A percentile compares a stretch with the other conserved stretches of the same genome.
phyloP scores from a whole-genome alignment of 768 basidiomycete genomes.

The Boletales sp. region DNA sequence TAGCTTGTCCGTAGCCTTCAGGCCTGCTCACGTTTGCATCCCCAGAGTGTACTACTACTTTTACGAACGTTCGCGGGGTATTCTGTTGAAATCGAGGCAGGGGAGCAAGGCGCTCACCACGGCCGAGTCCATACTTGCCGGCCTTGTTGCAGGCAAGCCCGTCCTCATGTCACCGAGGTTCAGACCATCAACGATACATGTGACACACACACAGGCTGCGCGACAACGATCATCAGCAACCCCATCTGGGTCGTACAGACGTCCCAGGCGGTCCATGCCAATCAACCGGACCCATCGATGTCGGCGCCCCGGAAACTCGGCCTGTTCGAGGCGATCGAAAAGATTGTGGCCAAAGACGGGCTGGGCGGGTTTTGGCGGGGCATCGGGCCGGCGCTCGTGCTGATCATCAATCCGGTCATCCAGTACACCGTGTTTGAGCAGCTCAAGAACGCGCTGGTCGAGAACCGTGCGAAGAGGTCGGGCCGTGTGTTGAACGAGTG shows the following conservation, averaged over 20 bases:
- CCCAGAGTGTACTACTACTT: constrained; percentile 89
- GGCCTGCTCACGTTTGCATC: background rate
- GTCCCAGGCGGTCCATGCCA: constrained; percentile 64
- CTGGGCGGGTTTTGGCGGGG: constrained; percentile 85
- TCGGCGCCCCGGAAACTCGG: constrained; percentile 56
- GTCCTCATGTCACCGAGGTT: background rate
- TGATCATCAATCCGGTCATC: constrained; percentile 93
- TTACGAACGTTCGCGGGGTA: constrained; percentile 67
- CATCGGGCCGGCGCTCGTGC: constrained; percentile 86
- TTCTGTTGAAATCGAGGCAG: constrained; percentile 50
- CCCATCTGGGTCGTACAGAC: constrained; percentile 98
- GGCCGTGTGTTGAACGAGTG: constrained; percentile 56
- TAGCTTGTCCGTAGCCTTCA: constrained; percentile 8
- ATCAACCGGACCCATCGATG: constrained; percentile 27
- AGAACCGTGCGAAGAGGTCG: constrained; percentile 53
- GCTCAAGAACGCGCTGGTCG: constrained; percentile 79
- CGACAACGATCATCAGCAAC: constrained; percentile 85
- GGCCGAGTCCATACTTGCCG: constrained; percentile 85
- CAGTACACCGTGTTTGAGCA: constrained; percentile 95
- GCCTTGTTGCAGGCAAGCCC: constrained; percentile 73
- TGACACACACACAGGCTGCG: constrained; percentile 54
- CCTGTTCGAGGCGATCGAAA: constrained; percentile 60
- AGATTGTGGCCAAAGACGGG: constrained; percentile 73
- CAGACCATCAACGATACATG: background rate
- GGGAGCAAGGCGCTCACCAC: constrained; percentile 74